Conservation (phyloP, 805 yeast species). For the Soucietia sequanensis region DNA sequence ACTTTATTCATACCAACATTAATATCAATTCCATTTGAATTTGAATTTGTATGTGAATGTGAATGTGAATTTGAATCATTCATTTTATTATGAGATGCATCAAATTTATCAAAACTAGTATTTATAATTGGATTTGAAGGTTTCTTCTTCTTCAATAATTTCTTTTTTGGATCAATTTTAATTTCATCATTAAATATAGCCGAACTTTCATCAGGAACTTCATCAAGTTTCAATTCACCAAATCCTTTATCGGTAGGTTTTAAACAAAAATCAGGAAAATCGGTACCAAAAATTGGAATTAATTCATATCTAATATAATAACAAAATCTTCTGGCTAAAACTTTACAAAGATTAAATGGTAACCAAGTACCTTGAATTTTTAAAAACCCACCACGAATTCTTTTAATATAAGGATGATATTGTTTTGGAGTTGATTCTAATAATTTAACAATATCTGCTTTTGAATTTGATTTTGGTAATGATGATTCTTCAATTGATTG, state of each 20-base stretch:
- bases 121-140: too few relatives aligned
- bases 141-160: background rate
- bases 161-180: background rate
- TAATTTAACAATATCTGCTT: conserved; percentile 75
- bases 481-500: conserved; percentile 4
- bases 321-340: conserved; percentile 72
- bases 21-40: too few relatives aligned
- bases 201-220: conserved; percentile 12
- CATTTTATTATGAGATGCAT: too few relatives aligned
- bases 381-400: conserved; percentile 87
- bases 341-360: conserved; percentile 65
- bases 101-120: too few relatives aligned
- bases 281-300: conserved; percentile 76
- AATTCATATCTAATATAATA: conserved; percentile 72
- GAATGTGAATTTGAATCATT: background rate
- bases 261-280: conserved; percentile 61
- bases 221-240: conserved; percentile 56
- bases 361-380: conserved; percentile 96
- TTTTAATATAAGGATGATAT: conserved; percentile 57
- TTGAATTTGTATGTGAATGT: background rate
- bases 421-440: conserved; percentile 62
- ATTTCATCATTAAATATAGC: background rate
- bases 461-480: conserved; percentile 27
- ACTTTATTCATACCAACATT: background rate
- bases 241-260: conserved; percentile 60